Conservation (phyloP, 148 eudicot species). For the Amaranthus palmeri region DNA sequence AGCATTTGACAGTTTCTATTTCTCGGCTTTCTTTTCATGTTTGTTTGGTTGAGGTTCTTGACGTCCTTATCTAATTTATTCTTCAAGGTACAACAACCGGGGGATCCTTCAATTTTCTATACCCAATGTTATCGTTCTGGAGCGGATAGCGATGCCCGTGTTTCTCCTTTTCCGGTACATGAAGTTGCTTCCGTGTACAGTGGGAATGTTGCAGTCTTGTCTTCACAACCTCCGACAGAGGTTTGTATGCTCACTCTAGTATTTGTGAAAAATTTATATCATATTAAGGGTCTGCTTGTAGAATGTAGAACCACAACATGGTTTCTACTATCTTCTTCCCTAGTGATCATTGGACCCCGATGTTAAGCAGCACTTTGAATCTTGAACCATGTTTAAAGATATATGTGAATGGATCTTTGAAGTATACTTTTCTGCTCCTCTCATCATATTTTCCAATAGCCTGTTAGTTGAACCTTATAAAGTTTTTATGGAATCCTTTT, state of each 20-base stretch:
- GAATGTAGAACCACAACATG: neutral
- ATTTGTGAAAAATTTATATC: neutral
- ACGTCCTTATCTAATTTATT: neutral
- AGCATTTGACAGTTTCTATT: neutral
- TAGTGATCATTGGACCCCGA: neutral
- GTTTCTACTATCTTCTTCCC: neutral
- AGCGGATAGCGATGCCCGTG: conserved; percentile 58
- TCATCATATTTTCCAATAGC: neutral
- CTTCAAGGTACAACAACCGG: conserved; percentile 52
- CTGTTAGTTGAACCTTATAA: neutral
- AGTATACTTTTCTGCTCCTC: neutral
- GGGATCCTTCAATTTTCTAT: conserved; percentile 69
- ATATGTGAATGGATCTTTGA: neutral
- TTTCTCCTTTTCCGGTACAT: conserved; percentile 60
- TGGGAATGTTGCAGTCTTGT: conserved; percentile 45
- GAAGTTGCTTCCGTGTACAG: conserved; percentile 50
- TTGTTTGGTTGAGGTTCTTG: neutral
- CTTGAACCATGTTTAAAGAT: neutral
- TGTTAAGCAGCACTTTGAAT: neutral
- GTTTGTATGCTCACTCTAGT: conserved; percentile 33
- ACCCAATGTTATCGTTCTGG: conserved; percentile 65
- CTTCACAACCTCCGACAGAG: conserved; percentile 62
- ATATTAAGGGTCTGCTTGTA: neutral
- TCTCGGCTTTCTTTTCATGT: neutral
- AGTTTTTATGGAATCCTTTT: neutral